Evolutionary conservation across 208 protist species (phyloP).

Genomic region (Leptomonas pyrrhocoris): DNA sequence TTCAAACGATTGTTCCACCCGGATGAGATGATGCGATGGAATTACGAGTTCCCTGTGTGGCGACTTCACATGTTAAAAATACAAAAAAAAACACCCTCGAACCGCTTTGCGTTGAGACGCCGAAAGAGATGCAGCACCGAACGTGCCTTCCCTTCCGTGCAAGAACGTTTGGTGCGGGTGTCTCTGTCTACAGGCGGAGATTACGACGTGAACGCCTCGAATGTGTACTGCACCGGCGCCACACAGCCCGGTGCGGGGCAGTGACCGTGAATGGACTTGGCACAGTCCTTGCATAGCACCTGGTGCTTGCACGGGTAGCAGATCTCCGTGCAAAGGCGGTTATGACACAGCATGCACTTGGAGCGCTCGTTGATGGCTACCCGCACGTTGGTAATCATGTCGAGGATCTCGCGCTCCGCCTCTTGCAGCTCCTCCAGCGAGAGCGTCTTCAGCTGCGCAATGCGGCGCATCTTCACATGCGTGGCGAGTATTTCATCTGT

Average conservation of each 20-base stretch:
- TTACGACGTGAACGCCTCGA: conserved; percentile 80
- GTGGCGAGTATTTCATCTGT: conserved; percentile 58
- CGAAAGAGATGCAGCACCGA: too few relatives aligned
- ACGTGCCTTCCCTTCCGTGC: too few relatives aligned
- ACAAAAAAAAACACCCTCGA: too few relatives aligned
- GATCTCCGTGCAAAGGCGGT: conserved; percentile 79
- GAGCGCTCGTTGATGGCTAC: conserved; percentile 83
- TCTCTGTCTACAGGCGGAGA: neutral
- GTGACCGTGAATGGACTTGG: conserved; percentile 48
- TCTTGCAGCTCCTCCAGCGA: conserved; percentile 81
- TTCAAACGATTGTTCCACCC: too few relatives aligned
- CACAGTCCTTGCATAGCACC: conserved; percentile 87
- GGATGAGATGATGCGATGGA: too few relatives aligned
- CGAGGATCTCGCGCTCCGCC: conserved; percentile 79
- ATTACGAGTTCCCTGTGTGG: too few relatives aligned
- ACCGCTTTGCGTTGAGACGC: too few relatives aligned
- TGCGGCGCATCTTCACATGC: conserved; percentile 64
- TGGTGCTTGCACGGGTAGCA: conserved; percentile 92
- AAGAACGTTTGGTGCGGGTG: too few relatives aligned
- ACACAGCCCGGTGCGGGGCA: conserved; percentile 78
- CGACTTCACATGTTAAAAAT: too few relatives aligned
- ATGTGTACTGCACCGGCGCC: conserved; percentile 58
- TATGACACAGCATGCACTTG: conserved; percentile 85
- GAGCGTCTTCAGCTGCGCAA: conserved; percentile 54
- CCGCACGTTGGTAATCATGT: conserved; percentile 74